phyloP scores from a whole-genome alignment of 306 rosid species.

The Pueraria montana region DNA sequence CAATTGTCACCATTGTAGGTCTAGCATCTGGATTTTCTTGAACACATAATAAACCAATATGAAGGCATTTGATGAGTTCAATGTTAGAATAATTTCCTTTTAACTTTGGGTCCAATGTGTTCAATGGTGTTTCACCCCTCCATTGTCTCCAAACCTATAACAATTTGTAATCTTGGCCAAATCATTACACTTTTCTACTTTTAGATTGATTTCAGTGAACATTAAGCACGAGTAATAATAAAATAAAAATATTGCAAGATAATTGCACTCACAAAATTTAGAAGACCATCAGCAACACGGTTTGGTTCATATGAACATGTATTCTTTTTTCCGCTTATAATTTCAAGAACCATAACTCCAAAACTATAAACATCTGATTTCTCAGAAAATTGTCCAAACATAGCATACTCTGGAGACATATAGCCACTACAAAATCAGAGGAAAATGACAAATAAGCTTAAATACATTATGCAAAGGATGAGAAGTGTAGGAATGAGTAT shows the following conservation, averaged over 20 bases:
- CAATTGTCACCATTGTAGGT: too few species aligned
- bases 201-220: too few species aligned
- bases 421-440: not conserved
- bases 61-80: too few species aligned
- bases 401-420: not conserved
- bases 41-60: too few species aligned
- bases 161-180: too few species aligned
- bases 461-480: not conserved
- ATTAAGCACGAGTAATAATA: too few species aligned
- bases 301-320: not conserved
- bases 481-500: not conserved
- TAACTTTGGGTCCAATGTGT: too few species aligned
- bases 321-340: conserved; percentile 22
- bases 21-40: too few species aligned
- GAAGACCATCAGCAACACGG: not conserved
- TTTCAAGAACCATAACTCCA: conserved; percentile 9
- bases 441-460: not conserved
- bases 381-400: not conserved
- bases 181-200: too few species aligned
- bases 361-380: conserved; percentile 3
- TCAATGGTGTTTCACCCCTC: too few species aligned
- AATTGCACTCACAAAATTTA: not conserved
- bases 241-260: not conserved
- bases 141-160: too few species aligned
- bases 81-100: too few species aligned